Evolutionary conservation across 2,329 filamentous ascomycete genomes (phyloP).

Genomic region (Ilyonectria sp.): DNA sequence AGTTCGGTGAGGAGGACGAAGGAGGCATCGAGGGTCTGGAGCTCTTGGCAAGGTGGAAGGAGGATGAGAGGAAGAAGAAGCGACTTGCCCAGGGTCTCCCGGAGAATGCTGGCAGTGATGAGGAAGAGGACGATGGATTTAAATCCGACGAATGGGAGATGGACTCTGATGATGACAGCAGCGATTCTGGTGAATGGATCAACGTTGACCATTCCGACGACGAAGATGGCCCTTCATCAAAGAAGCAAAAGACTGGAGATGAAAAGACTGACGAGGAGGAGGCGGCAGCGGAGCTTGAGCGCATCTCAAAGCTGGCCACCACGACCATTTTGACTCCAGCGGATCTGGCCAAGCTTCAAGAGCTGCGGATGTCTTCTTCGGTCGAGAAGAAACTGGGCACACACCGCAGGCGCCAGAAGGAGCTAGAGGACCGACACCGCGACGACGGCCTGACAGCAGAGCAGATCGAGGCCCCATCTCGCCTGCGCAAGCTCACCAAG

Average conservation of each 20-base stretch:
- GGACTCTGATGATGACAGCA: constrained; percentile 70
- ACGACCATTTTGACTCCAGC: constrained; percentile 95
- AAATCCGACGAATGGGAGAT: constrained; percentile 74
- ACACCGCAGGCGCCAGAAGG: constrained; percentile 63
- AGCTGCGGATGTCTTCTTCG: constrained; percentile 82
- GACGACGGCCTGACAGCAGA: constrained; percentile 93
- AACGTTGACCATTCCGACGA: constrained; percentile 90
- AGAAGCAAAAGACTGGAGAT: constrained; percentile 56
- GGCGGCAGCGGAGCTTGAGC: constrained; percentile 61
- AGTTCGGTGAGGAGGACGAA: constrained; percentile 85
- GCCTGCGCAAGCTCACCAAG: constrained; percentile 87
- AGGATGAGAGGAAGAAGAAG: constrained; percentile 85
- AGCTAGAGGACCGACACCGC: constrained; percentile 72
- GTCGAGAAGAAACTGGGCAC: constrained; percentile 75
- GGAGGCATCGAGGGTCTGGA: constrained; percentile 95
- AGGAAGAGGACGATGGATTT: constrained; percentile 70
- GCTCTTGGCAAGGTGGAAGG: constrained; percentile 92
- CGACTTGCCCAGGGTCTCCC: constrained; percentile 77
- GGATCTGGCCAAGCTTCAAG: constrained; percentile 93
- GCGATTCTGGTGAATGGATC: constrained; percentile 91
- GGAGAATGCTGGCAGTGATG: constrained; percentile 73
- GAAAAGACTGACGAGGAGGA: constrained; percentile 60
- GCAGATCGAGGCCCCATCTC: constrained; percentile 90
- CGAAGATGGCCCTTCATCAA: constrained; percentile 76
- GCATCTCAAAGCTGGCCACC: constrained; percentile 84